Percentiles rank a stretch among this genome's conserved stretches.
phyloP scores from a whole-genome alignment of 2,329 filamentous ascomycete species.

The Trichoderma sp. region DNA sequence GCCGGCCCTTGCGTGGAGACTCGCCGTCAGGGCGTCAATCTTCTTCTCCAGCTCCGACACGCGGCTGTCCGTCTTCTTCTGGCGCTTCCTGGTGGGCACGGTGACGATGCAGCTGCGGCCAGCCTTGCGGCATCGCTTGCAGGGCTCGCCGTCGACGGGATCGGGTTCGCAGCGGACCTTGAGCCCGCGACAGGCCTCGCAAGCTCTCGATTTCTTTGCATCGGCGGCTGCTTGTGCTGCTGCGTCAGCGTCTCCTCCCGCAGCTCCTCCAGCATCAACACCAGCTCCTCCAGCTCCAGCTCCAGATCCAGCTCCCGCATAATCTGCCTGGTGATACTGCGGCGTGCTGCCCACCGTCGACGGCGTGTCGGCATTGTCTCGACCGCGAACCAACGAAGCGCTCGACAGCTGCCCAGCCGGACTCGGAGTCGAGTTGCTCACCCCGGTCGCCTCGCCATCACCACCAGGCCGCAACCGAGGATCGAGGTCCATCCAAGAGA shows the following conservation, averaged over 20 bases:
- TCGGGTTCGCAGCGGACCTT: conserved; percentile 87
- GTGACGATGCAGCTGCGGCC: conserved; percentile 77
- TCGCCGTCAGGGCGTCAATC: conserved; percentile 84
- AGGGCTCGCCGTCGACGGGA: conserved; percentile 60
- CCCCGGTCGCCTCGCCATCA: conserved; percentile 26
- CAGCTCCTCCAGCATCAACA: conserved; percentile 23
- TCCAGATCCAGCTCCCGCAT: background rate
- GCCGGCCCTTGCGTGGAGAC: conserved; percentile 60
- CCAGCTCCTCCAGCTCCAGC: conserved; percentile 27
- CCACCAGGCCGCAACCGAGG: conserved; percentile 33
- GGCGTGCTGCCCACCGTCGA: conserved; percentile 17
- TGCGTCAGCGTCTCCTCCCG: background rate
- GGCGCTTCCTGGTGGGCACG: conserved; percentile 71
- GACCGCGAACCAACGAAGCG: conserved; percentile 22
- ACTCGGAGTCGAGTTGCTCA: conserved; percentile 25
- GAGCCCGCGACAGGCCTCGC: conserved; percentile 72
- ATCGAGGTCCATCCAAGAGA: conserved; percentile 36
- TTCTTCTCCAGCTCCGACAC: conserved; percentile 92
- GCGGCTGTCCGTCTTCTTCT: conserved; percentile 88
- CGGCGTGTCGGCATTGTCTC: conserved; percentile 30
- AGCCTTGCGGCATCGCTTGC: conserved; percentile 78
- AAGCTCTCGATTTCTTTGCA: conserved; percentile 68
- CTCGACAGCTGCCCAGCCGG: conserved; percentile 21
- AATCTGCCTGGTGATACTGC: background rate
- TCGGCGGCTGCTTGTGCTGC: conserved; percentile 38